Base-by-base conservation (phyloP, 495 filamentous ascomycete genomes). In the Neurospora pannonica region DNA sequence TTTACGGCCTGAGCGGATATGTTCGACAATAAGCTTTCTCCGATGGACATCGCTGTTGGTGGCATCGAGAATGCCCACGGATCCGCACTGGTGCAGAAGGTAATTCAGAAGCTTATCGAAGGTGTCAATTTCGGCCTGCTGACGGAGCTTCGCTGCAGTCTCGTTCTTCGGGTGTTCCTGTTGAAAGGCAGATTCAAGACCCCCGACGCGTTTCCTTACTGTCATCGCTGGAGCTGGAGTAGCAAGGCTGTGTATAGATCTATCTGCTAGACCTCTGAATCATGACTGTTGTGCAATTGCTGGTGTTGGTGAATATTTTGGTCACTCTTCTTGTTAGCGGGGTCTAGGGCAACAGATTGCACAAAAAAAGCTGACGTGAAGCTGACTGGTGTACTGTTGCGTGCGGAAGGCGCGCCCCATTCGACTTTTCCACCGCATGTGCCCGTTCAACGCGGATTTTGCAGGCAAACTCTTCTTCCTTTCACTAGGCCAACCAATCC, bases 21-120 rank as follows among this genome's bases (percentile, higher is more conserved):
- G 89, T 43, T 95, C 88, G 74, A 97, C 92, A 31, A 99, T 87
- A 3, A 91, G 88, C 81, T 96, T 91, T 60, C 96, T 87, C 21
- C 96, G 90, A 72, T 93, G 87, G 72, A 94, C 86, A 0, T 94
- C 98, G 83, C 94, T 97, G 84, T 99, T 99, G 3, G 96, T 98
- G 10, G 95, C 95, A 84, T 97, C 95, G 19, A 98, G 88, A 75
- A 98, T 98, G n/a, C 96, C 95, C n/a, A 99, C 91, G 70, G 94
- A 94, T 48, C 95, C 95, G 24, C 91, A 91, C 71, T 90, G 83
- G 36, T 91, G 85, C 39, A 97, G 83, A 42, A 98, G 89, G 78
- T 94, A 98, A 43, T 97, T 90, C 43, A 98, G 83, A 28, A 97
- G 84, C 77, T 98, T 95, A 76, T 99, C 93, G n/a, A 98, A 85